Conservation (phyloP, 176 grass and related monocot genomes). For the Phragmites australis region DNA sequence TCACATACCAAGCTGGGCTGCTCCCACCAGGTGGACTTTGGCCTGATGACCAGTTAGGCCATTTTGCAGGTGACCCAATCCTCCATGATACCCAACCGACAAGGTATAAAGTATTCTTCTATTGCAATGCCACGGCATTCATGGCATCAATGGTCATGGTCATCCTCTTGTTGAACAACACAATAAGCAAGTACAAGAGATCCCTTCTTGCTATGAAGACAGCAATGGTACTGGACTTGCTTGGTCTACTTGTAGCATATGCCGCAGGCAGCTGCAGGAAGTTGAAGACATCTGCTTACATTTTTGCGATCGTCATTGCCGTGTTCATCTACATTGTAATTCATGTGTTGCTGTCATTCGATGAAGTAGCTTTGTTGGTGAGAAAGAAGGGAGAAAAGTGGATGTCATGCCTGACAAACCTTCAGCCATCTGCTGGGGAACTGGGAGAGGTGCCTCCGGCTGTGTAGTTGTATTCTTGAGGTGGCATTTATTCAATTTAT, state of each 20-base stretch:
- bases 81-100: constrained; percentile 34
- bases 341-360: constrained; percentile 41
- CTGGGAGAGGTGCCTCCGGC: not conserved
- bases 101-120: constrained; percentile 49
- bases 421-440: not conserved
- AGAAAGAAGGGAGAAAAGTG: constrained; percentile 7
- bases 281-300: constrained; percentile 35
- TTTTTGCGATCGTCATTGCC: constrained; percentile 35
- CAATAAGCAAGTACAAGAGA: constrained; percentile 36
- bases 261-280: constrained; percentile 50
- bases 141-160: constrained; percentile 47
- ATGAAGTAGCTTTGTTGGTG: not conserved
- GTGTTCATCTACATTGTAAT: constrained; percentile 49
- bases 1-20: constrained; percentile 58
- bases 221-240: constrained; percentile 45
- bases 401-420: not conserved
- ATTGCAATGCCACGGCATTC: constrained; percentile 50
- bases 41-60: constrained; percentile 3
- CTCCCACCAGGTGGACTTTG: constrained; percentile 46
- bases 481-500: not conserved
- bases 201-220: constrained; percentile 35
- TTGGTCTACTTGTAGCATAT: constrained; percentile 44
- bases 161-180: constrained; percentile 44
- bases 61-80: constrained; percentile 41
- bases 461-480: constrained; percentile 6